These are phyloP conservation scores for Globisporangium canariense DNA, from an alignment of 352 stramenopile species.

Conservation along the genomic window DNA sequence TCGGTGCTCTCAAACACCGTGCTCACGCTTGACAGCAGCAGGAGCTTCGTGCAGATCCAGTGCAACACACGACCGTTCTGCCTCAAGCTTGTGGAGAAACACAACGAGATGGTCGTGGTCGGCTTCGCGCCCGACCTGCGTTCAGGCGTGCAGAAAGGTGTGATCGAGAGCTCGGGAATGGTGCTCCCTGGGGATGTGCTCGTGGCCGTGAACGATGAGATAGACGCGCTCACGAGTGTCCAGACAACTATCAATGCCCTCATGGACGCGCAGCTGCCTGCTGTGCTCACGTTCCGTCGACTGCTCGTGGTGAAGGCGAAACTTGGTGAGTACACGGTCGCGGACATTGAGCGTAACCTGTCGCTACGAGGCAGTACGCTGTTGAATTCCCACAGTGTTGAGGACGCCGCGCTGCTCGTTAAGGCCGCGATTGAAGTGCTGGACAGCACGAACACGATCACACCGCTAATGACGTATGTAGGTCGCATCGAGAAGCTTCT, in stretches of 20 bases:
- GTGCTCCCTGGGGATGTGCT: conserved; percentile 57
- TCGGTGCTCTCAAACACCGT: conserved; percentile 26
- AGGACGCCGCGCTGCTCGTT: conserved; percentile 52
- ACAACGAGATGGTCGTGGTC: conserved; percentile 44
- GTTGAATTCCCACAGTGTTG: conserved; percentile 22
- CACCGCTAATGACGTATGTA: conserved; percentile 45
- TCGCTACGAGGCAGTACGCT: conserved; percentile 38
- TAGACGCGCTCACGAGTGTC: conserved; percentile 38
- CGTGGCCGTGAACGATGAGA: conserved; percentile 55
- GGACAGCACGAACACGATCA: conserved; percentile 32
- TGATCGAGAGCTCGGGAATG: conserved; percentile 36
- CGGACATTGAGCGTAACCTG: conserved; percentile 57
- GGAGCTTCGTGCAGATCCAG: conserved; percentile 44
- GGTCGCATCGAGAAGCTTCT: conserved; percentile 51
- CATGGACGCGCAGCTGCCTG: conserved; percentile 34
- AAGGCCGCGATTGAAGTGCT: conserved; percentile 53
- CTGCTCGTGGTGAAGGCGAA: conserved; percentile 35
- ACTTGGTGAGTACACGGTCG: conserved; percentile 55
- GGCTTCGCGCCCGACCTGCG: conserved; percentile 35
- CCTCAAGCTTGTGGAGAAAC: conserved; percentile 38
- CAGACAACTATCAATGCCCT: conserved; percentile 38
- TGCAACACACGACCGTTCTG: conserved; percentile 45
- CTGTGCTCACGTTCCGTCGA: conserved; percentile 54
- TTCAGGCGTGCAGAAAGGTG: conserved; percentile 19
- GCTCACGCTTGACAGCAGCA: conserved; percentile 16